Evolutionary conservation across 139 green algal genomes (phyloP), one percentile per base, ranked within the genome.

Genomic region (Tetratostichococcus sp.): DNA sequence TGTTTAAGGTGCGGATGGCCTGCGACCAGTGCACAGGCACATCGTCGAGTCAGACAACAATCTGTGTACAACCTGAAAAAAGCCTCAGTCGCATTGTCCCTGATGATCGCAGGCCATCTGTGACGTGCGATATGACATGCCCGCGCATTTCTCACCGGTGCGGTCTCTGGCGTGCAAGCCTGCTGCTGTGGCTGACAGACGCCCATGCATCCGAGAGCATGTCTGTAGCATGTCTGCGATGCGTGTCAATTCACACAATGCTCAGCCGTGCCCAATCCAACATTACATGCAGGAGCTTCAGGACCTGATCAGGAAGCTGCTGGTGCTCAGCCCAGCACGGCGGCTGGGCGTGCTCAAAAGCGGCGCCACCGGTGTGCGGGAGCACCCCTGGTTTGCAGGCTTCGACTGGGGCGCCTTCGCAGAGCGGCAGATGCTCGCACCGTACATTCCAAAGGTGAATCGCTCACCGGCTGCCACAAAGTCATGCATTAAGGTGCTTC

Each of bases 351-450:
- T 81, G 26, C 75, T 86, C 6, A 79, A 86, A 35, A 82, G 79
- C 17, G 93, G 91, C 2, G 85, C 82, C 0, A 71, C 71, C 0
- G 90, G 93, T 73, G 85, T 98, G 58, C 94, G 94, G 81, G 42
- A 69, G 0, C 94, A 98, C 83, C 85, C 92, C 70, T 98, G 91
- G 91, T 98, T 98, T 76, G 43, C 25, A n/a, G 86, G 82, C 66
- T 94, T 97, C 81, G 89, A 97, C 83, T 97, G 93, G 93, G 77
- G 85, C 0, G 84, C 83, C 0, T 93, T 97, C 65, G 72, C 70
- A 19, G 80, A 79, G 42, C 81, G 83, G 39, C 74, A 79, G 31
- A 74, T 97, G 71, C 77, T 72, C 30, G 85, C 91, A 16, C 91
- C 90, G 0, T 94, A 92, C 82, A 74, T 94, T 1, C 91, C 91